Conservation (phyloP, 495 filamentous ascomycete species). For the Tuber indicum region DNA sequence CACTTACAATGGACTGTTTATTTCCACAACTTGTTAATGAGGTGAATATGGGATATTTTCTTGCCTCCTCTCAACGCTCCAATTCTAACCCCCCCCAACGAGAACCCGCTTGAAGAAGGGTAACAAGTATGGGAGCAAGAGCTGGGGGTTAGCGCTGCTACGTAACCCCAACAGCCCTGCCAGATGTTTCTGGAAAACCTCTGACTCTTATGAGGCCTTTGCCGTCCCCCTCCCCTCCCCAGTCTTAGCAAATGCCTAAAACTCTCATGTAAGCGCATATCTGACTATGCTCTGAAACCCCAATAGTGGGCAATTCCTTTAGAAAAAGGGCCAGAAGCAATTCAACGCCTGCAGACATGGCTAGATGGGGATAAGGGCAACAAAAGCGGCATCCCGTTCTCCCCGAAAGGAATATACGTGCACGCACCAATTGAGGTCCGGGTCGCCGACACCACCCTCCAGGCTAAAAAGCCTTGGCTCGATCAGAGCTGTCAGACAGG, state of each 20-base stretch:
- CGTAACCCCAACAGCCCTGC: not conserved
- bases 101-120: not conserved
- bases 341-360: conserved; percentile 77
- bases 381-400: conserved; percentile 69
- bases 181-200: not conserved
- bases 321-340: conserved; percentile 79
- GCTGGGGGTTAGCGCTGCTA: not conserved
- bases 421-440: conserved; percentile 93
- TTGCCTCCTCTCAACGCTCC: conserved; percentile 3
- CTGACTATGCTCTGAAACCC: conserved; percentile 5
- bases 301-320: conserved; percentile 77
- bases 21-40: conserved; percentile 97
- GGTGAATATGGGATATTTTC: conserved; percentile 30
- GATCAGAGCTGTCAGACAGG: conserved; percentile 59
- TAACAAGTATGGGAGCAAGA: not conserved
- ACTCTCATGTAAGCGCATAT: not conserved
- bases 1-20: conserved; percentile 89
- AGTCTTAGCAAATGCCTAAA: not conserved
- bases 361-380: conserved; percentile 59
- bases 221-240: conserved; percentile 3
- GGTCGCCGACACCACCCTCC: conserved; percentile 61
- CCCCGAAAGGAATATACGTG: conserved; percentile 69
- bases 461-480: conserved; percentile 60
- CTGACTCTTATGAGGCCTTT: not conserved
- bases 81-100: not conserved